Evolutionary conservation across 2,329 filamentous ascomycete genomes (phyloP).

Genomic region (Colletotrichum neosansevieriae): DNA sequence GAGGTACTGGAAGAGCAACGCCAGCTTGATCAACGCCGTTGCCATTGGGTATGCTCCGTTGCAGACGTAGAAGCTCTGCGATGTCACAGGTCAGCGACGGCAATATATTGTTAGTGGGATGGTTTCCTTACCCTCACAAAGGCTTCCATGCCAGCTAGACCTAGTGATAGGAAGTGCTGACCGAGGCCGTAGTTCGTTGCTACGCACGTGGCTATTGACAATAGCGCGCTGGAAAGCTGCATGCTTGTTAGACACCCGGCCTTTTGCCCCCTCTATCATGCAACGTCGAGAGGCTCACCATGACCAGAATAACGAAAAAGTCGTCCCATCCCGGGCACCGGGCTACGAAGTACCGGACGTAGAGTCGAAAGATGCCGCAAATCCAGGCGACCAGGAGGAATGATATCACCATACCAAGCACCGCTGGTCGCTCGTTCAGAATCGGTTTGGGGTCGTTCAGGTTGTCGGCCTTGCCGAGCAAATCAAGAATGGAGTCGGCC

Average conservation of each 20-base stretch:
- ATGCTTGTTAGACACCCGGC: not conserved
- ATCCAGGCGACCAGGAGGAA: constrained; percentile 40
- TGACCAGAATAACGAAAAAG: constrained; percentile 38
- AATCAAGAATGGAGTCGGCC: constrained; percentile 37
- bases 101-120: not conserved
- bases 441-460: constrained; percentile 38
- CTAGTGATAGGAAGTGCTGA: not conserved
- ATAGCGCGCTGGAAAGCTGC: constrained; percentile 26
- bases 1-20: constrained; percentile 42
- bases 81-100: not conserved
- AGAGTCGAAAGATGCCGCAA: constrained; percentile 39
- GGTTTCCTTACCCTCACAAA: constrained; percentile 33
- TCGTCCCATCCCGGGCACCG: constrained; percentile 41
- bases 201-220: constrained; percentile 27
- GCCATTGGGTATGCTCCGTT: constrained; percentile 41
- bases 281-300: constrained; percentile 25
- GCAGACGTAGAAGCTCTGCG: constrained; percentile 38
- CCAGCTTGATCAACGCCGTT: constrained; percentile 42
- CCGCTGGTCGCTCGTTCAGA: constrained; percentile 33
- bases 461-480: constrained; percentile 41
- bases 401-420: constrained; percentile 40
- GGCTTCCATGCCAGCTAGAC: constrained; percentile 13
- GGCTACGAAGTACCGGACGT: constrained; percentile 38
- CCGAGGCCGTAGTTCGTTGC: constrained; percentile 1
- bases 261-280: not conserved